Conservation (phyloP, 2,329 filamentous ascomycete species). For the Chaetomium sp. region DNA sequence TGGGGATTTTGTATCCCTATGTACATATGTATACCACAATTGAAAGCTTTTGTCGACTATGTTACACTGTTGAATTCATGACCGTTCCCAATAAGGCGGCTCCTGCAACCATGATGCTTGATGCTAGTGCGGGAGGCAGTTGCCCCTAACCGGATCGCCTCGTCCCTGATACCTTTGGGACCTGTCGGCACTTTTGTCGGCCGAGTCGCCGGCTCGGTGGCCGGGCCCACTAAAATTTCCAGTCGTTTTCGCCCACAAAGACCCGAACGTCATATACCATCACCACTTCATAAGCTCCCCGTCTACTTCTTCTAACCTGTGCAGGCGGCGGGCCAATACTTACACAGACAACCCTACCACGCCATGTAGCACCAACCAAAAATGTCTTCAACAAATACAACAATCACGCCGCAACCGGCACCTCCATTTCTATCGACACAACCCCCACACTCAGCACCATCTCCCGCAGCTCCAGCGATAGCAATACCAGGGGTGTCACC, state of each 20-base stretch:
- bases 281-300: background rate
- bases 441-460: background rate
- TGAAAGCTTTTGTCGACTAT: background rate
- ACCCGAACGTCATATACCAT: background rate
- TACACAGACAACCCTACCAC: background rate
- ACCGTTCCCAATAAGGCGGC: background rate
- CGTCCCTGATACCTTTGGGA: background rate
- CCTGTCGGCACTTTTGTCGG: background rate
- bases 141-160: background rate
- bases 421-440: background rate
- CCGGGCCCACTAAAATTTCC: constrained; percentile 22
- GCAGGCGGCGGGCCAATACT: background rate
- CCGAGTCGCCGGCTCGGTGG: constrained; percentile 5
- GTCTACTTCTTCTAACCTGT: background rate
- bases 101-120: too few relatives aligned
- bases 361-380: constrained; percentile 14
- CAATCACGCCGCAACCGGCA: constrained; percentile 1
- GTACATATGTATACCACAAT: constrained; percentile 10
- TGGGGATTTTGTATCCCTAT: background rate
- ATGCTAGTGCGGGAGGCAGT: background rate
- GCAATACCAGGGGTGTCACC: background rate
- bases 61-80: background rate
- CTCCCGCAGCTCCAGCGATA: background rate
- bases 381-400: constrained; percentile 8
- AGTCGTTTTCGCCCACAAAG: background rate